Conservation (phyloP, 805 yeast species). For the Lipomyces sp. region DNA sequence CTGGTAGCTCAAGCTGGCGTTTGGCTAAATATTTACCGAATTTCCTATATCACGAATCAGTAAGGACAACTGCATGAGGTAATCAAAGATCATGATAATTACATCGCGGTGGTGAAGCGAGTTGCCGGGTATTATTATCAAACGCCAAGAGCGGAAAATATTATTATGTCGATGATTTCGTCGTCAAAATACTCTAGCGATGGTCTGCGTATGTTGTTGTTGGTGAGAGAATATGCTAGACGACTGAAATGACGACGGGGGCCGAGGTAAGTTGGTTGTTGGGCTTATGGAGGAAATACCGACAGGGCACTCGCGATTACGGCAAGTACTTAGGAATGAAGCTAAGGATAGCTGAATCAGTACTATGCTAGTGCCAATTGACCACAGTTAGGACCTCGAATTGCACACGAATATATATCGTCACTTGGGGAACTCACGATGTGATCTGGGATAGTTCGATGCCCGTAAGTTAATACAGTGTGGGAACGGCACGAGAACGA, state of each 20-base stretch:
- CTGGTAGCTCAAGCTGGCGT: constrained; percentile 92
- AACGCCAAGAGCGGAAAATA: not conserved
- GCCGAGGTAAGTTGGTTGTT: not conserved
- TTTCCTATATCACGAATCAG: constrained; percentile 58
- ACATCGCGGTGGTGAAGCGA: not conserved
- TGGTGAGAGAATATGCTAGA: not conserved
- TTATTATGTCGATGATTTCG: not conserved
- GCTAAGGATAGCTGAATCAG: not conserved
- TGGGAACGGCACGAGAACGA: not conserved
- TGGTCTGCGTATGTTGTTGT: not conserved
- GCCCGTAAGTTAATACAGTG: not conserved
- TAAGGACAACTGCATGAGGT: not conserved
- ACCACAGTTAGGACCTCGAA: not conserved
- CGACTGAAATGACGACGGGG: not conserved
- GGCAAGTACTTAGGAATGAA: not conserved
- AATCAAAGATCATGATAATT: not conserved
- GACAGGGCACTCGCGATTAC: too few species aligned
- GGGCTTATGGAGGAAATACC: too few species aligned
- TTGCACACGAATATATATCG: not conserved
- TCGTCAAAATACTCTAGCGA: too few species aligned
- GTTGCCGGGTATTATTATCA: not conserved
- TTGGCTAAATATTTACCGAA: constrained; percentile 95
- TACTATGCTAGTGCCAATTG: not conserved
- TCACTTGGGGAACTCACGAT: not conserved
- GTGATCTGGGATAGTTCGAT: not conserved